Conservation (phyloP, 768 basidiomycete genomes). For the Lactifluus echinatus region DNA sequence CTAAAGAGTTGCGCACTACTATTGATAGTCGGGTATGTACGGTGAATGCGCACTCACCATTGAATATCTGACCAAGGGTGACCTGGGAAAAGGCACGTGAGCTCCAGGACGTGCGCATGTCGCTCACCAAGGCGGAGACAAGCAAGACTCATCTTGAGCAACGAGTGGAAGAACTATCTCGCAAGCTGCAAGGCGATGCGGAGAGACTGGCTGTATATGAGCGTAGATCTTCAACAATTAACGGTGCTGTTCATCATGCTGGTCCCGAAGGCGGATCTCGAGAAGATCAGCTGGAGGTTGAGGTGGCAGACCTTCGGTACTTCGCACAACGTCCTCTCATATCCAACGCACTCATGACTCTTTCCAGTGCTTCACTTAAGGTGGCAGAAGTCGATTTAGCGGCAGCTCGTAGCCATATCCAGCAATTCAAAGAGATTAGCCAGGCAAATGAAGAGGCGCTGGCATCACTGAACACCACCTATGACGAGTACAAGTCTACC, state of each 20-base stretch:
- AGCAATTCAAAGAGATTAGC: slow-evolving; percentile 83
- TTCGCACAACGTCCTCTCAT: slow-evolving; percentile 17
- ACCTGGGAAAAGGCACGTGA: slow-evolving; percentile 43
- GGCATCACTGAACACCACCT: slow-evolving; percentile 55
- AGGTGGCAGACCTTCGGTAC: slow-evolving; percentile 79
- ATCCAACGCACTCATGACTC: not conserved
- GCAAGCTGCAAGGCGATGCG: slow-evolving; percentile 62
- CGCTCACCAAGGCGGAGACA: slow-evolving; percentile 62
- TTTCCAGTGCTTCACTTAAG: slow-evolving; percentile 59
- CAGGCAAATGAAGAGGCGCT: slow-evolving; percentile 75
- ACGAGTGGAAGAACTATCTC: slow-evolving; percentile 51
- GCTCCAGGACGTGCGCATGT: slow-evolving; percentile 58
- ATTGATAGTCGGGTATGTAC: slow-evolving; percentile 59
- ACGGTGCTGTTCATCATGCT: slow-evolving; percentile 27
- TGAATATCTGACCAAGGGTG: not conserved
- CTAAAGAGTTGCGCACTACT: slow-evolving; percentile 62
- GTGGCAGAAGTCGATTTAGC: slow-evolving; percentile 70
- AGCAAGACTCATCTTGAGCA: slow-evolving; percentile 74
- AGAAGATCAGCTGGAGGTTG: slow-evolving; percentile 75
- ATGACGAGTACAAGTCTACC: slow-evolving; percentile 70
- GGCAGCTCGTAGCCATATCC: slow-evolving; percentile 59
- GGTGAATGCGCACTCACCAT: slow-evolving; percentile 9
- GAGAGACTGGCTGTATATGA: slow-evolving; percentile 88
- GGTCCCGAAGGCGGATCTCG: slow-evolving; percentile 42
- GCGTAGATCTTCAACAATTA: slow-evolving; percentile 38